These are phyloP conservation scores for Malus sieversii DNA, from an alignment of 306 rosid genomes.

Conservation along the genomic window DNA sequence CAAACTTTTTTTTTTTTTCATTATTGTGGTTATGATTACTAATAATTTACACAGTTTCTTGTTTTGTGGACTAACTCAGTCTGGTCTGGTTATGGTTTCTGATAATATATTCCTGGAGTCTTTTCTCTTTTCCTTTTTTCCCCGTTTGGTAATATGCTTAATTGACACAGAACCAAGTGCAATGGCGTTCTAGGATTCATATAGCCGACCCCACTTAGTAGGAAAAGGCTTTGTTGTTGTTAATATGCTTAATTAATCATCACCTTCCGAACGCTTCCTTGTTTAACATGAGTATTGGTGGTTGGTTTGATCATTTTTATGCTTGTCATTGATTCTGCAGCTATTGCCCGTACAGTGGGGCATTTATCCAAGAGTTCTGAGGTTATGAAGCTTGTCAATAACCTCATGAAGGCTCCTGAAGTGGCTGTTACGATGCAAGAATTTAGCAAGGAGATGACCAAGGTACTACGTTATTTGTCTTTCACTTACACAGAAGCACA, in stretches of 20 bases:
- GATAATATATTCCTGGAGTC: not conserved
- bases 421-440: constrained; percentile 96
- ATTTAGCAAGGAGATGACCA: constrained; percentile 97
- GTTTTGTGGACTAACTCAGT: not conserved
- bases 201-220: too few relatives aligned
- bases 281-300: not conserved
- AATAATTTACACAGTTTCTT: not conserved
- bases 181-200: too few relatives aligned
- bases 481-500: not conserved
- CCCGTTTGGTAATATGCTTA: not conserved
- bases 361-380: constrained; percentile 98
- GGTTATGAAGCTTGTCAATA: constrained; percentile 93
- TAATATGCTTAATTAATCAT: not conserved
- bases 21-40: not conserved
- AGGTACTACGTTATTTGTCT: constrained; percentile 36
- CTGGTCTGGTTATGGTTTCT: not conserved
- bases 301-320: not conserved
- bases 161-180: not conserved
- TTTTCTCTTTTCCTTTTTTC: not conserved
- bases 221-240: not conserved
- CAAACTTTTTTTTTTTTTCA: not conserved
- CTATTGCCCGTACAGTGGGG: constrained; percentile 80
- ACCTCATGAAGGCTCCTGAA: constrained; percentile 96
- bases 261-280: not conserved
- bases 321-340: constrained; percentile 20